Conservation (phyloP, 83 land plant genomes). For the Thuja plicata region DNA sequence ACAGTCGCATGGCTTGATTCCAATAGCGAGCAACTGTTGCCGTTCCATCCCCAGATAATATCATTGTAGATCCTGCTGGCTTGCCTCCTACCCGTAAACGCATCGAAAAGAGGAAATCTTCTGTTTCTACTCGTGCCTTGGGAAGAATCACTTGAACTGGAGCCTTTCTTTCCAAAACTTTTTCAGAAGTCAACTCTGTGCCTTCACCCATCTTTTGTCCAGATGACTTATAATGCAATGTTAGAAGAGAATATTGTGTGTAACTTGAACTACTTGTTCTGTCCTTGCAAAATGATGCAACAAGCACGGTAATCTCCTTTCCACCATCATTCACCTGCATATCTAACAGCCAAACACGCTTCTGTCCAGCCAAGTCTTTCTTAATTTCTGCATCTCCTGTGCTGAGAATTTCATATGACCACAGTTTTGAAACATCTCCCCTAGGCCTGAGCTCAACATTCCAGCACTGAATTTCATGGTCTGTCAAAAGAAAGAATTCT, state of each 20-base stretch:
- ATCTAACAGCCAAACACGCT: slow-evolving; percentile 86
- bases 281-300: slow-evolving; percentile 82
- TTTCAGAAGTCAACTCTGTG: slow-evolving; percentile 14
- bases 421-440: slow-evolving; percentile 47
- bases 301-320: slow-evolving; percentile 67
- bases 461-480: slow-evolving; percentile 85
- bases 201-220: slow-evolving; percentile 7
- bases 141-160: slow-evolving; percentile 84
- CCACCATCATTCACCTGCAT: slow-evolving; percentile 72
- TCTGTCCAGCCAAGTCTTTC: slow-evolving; percentile 83
- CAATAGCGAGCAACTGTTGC: slow-evolving; percentile 79
- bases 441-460: slow-evolving; percentile 39
- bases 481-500: slow-evolving; percentile 70
- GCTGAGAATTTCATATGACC: slow-evolving; percentile 77
- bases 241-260: slow-evolving; percentile 79
- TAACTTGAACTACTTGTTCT: slow-evolving; percentile 70
- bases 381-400: slow-evolving; percentile 59
- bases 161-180: slow-evolving; percentile 64
- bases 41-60: slow-evolving; percentile 93
- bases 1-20: slow-evolving; percentile 58
- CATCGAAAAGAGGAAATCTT: slow-evolving; percentile 75
- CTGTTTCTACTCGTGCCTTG: slow-evolving; percentile 79
- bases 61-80: slow-evolving; percentile 83
- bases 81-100: slow-evolving; percentile 87
- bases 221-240: slow-evolving; percentile 53